Percentiles rank a stretch among this genome's conserved stretches.
Conservation (phyloP, 2,329 filamentous ascomycete genomes). For the Verticillium longisporum region DNA sequence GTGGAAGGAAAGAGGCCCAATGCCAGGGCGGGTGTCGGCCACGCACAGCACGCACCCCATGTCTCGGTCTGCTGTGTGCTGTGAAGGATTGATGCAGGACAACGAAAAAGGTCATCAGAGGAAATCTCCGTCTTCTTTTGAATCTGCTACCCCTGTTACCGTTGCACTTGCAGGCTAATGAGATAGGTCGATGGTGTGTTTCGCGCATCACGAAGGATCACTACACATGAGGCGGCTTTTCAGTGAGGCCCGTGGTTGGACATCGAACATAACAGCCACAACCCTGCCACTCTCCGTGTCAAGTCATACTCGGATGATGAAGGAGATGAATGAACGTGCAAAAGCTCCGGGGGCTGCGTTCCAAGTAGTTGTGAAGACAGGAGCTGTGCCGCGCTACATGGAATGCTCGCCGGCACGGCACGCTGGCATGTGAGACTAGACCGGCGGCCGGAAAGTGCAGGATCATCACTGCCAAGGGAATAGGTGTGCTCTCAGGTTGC, state of each 20-base stretch:
- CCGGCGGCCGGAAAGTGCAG: no score
- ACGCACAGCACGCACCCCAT: background rate
- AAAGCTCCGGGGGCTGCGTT: background rate
- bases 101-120: background rate
- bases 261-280: background rate
- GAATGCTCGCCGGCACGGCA: background rate
- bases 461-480: no score
- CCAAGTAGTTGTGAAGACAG: no score
- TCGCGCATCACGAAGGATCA: background rate
- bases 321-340: background rate
- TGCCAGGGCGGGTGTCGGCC: background rate
- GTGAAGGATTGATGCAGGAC: background rate
- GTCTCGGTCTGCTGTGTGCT: background rate
- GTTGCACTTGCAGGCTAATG: background rate
- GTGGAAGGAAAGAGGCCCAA: background rate
- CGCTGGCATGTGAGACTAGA: background rate
- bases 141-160: background rate
- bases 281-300: background rate
- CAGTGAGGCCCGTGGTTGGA: background rate
- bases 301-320: background rate
- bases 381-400: background rate
- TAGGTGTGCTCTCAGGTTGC: no score
- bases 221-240: background rate
- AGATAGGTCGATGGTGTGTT: background rate
- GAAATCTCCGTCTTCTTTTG: background rate